Evolutionary conservation across 371 early-diverging fungal species (phyloP).

Genomic region (Synchytrium microbalum): DNA sequence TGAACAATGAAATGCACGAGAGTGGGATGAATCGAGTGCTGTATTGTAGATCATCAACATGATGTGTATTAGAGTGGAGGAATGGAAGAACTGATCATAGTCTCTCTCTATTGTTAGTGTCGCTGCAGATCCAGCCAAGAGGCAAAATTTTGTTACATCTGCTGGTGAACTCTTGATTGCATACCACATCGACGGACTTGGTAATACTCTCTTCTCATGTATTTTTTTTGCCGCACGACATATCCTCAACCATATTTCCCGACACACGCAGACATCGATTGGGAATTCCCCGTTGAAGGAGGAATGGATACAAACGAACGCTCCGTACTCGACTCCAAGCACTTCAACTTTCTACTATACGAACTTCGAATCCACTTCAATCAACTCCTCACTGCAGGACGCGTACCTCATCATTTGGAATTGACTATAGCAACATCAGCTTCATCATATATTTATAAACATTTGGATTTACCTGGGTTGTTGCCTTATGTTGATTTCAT

Average conservation of each 20-base stretch:
- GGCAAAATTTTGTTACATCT: background rate
- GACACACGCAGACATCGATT: background rate
- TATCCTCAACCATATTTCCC: background rate
- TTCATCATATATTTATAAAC: background rate
- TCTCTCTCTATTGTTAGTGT: no score
- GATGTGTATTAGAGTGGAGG: no score
- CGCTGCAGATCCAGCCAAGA: background rate
- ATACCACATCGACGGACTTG: background rate
- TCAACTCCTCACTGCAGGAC: background rate
- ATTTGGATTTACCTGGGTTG: background rate
- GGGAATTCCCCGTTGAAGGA: background rate
- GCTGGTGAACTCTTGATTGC: background rate
- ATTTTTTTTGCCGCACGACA: background rate
- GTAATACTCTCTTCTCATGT: background rate
- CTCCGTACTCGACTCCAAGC: background rate
- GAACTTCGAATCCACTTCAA: background rate
- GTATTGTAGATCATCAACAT: no score
- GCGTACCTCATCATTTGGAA: background rate
- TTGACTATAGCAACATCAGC: background rate
- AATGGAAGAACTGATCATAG: no score
- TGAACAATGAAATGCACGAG: no score
- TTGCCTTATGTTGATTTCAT: background rate
- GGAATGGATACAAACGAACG: background rate
- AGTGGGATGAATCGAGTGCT: no score
- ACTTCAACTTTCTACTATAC: background rate